Conservation (phyloP, 345 rosid species). For the Eutrema yunnanense region DNA sequence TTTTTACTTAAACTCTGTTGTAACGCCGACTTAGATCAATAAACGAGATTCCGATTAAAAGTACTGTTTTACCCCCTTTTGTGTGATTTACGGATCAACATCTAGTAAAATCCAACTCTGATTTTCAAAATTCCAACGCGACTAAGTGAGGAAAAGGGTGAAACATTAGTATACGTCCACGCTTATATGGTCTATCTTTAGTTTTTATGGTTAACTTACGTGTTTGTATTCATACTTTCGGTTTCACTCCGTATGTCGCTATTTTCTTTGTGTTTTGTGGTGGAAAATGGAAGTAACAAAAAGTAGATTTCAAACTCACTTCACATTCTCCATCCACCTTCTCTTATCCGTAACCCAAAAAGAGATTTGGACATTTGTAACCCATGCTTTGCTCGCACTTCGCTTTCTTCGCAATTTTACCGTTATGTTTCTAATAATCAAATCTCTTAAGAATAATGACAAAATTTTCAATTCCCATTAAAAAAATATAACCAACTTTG, state of each 20-base stretch:
- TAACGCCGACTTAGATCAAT: too few relatives aligned
- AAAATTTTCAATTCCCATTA: not conserved
- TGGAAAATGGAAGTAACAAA: not conserved
- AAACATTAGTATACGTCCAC: not conserved
- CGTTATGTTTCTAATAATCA: not conserved
- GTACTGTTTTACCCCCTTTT: too few relatives aligned
- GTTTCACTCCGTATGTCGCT: not conserved
- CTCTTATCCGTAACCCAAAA: not conserved
- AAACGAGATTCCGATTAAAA: too few relatives aligned
- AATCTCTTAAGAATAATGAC: not conserved
- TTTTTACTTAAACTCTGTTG: too few relatives aligned
- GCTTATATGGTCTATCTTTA: not conserved
- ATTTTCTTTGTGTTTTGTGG: not conserved
- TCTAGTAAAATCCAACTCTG: not conserved
- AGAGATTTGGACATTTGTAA: constrained; percentile 3
- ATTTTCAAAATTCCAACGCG: not conserved
- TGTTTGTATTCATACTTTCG: not conserved
- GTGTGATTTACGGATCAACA: too few relatives aligned
- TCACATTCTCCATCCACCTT: not conserved
- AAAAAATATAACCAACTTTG: not conserved
- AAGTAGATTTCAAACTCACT: constrained; percentile 1
- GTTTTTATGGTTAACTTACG: not conserved
- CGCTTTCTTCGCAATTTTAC: not conserved
- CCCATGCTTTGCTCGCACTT: constrained; percentile 19
- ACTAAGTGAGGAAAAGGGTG: not conserved